Conservation (phyloP, 768 basidiomycete genomes). For the Porphyrellus cyaneotinctus region DNA sequence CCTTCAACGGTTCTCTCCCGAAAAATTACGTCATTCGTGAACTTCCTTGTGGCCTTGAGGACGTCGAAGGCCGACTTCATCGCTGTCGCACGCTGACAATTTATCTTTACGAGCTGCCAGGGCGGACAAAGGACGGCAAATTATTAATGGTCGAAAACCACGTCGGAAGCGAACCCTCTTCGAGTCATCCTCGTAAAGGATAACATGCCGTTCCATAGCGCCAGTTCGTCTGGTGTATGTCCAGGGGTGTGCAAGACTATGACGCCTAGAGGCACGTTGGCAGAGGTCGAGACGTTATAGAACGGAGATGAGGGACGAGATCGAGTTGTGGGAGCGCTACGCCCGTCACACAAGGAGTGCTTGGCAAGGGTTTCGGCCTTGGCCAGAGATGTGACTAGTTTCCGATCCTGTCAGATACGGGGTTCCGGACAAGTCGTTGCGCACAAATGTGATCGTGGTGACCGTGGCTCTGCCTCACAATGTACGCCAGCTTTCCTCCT, state of each 20-base stretch:
- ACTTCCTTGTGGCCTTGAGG: slow-evolving; percentile 37
- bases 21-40: slow-evolving; percentile 47
- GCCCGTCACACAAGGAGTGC: slow-evolving; percentile 43
- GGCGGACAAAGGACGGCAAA: slow-evolving; percentile 41
- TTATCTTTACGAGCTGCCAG: slow-evolving; percentile 35
- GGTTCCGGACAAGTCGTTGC: slow-evolving; percentile 14
- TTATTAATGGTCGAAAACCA: slow-evolving; percentile 46
- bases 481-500: slow-evolving; percentile 38
- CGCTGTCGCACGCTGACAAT: slow-evolving; percentile 48
- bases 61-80: slow-evolving; percentile 44
- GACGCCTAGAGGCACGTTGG: slow-evolving; percentile 32
- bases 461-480: slow-evolving; percentile 50
- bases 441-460: slow-evolving; percentile 58
- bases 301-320: slow-evolving; percentile 42
- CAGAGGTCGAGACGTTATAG: slow-evolving; percentile 25
- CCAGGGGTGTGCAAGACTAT: slow-evolving; percentile 52
- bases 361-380: slow-evolving; percentile 37
- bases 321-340: slow-evolving; percentile 39
- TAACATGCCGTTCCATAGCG: slow-evolving; percentile 51
- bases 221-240: slow-evolving; percentile 57
- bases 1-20: slow-evolving; percentile 36
- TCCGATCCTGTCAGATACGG: too few species aligned
- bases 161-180: slow-evolving; percentile 46
- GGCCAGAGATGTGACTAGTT: too few species aligned
- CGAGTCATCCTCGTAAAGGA: slow-evolving; percentile 50